A percentile compares a stretch with the other conserved stretches of the same genome.
phyloP scores from a whole-genome alignment of 108 stramenopile species.

The Cyclotella distinguenda region DNA sequence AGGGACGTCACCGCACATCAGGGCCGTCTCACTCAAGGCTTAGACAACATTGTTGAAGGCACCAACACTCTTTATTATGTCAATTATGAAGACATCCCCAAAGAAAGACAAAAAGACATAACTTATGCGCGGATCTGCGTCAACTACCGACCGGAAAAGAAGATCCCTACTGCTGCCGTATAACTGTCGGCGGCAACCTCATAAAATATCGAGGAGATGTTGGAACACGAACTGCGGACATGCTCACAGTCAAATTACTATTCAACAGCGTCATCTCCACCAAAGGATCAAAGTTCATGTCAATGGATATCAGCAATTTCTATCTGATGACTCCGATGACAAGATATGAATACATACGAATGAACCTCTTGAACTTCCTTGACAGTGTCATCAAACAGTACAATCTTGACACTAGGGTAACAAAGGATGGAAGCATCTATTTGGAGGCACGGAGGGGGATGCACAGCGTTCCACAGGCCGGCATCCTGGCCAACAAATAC shows the following conservation, averaged over 20 bases:
- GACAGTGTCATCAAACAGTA: neutral
- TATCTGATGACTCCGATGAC: neutral
- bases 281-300: neutral
- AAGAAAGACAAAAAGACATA: neutral
- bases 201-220: neutral
- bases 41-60: no score
- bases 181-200: neutral
- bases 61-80: neutral
- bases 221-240: neutral
- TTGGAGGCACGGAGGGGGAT: neutral
- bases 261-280: constrained; percentile 3
- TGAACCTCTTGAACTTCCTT: neutral
- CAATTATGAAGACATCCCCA: neutral
- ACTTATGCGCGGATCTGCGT: constrained; percentile 1
- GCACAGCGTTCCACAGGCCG: neutral
- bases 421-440: neutral
- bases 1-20: no score
- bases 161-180: neutral
- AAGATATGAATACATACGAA: constrained; percentile 3
- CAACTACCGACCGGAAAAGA: constrained; percentile 2
- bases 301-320: neutral
- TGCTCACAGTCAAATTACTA: constrained; percentile 1
- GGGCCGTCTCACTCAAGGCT: no score
- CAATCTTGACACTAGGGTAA: neutral
- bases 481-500: neutral